Evolutionary conservation across 257 asterid species (phyloP).

Genomic region (Jacaranda mimosifolia): DNA sequence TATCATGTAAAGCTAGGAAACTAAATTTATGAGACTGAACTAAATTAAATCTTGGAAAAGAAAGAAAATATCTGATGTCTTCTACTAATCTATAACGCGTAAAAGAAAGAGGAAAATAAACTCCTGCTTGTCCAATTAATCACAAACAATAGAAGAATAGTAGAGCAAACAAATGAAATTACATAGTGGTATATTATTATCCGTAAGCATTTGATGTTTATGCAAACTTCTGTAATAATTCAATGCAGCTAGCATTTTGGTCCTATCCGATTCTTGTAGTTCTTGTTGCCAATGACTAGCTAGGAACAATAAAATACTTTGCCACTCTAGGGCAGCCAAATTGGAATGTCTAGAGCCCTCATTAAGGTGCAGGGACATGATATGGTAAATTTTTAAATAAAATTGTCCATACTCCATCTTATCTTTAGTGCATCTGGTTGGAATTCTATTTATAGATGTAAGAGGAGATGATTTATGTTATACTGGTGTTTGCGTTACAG

Average conservation of each 20-base stretch:
- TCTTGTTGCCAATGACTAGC: too few relatives aligned
- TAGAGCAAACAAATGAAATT: not conserved
- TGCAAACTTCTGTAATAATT: not conserved
- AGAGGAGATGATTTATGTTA: slow-evolving; percentile 1
- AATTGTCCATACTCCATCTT: not conserved
- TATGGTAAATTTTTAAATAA: too few relatives aligned
- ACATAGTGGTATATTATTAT: not conserved
- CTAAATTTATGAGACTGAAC: not conserved
- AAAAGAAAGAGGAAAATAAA: not conserved
- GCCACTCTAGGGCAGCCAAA: too few relatives aligned
- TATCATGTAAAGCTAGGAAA: too few relatives aligned
- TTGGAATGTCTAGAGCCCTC: too few relatives aligned
- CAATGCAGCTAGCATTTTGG: not conserved
- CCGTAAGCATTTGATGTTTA: not conserved
- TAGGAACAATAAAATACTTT: too few relatives aligned
- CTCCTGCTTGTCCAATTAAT: not conserved
- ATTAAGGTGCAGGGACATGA: too few relatives aligned
- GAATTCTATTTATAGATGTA: not conserved
- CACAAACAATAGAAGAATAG: not conserved
- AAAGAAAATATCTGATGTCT: not conserved
- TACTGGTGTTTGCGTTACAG: not conserved
- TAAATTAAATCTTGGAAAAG: not conserved
- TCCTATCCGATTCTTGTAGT: not conserved
- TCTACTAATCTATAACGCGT: not conserved
- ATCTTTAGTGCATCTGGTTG: not conserved